Percentiles rank a stretch among this genome's conserved stretches.
Conservation (phyloP, 1,139 yeast species). For the Suhomyces ambrosiae region DNA sequence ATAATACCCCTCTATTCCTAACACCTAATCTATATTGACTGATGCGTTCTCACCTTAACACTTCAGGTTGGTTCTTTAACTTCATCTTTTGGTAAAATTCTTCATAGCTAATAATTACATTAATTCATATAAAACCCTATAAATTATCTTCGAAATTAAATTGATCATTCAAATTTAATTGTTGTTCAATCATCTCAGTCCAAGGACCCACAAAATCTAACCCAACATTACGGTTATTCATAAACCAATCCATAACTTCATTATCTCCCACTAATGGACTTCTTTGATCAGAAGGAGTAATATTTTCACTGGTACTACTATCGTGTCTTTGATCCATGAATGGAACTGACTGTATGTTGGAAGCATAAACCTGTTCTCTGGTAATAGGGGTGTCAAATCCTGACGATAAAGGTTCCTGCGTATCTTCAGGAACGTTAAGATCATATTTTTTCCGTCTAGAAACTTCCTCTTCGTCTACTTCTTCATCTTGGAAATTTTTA, state of each 20-base stretch:
- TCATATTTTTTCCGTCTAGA: background rate
- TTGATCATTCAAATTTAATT: slow-evolving; percentile 40
- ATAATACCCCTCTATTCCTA: no score
- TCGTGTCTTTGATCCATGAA: slow-evolving; percentile 6
- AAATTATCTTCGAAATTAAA: slow-evolving; percentile 34
- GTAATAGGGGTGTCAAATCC: background rate
- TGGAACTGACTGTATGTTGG: background rate
- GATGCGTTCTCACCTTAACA: no score
- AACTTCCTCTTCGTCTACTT: slow-evolving; percentile 16
- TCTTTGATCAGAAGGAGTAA: slow-evolving; percentile 9
- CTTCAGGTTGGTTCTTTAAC: no score
- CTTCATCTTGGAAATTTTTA: slow-evolving; percentile 21
- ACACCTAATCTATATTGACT: no score
- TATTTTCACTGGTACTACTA: slow-evolving; percentile 5
- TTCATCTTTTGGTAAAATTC: no score
- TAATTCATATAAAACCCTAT: no score
- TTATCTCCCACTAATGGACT: slow-evolving; percentile 41
- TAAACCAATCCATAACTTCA: slow-evolving; percentile 73
- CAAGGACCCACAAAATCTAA: slow-evolving; percentile 87
- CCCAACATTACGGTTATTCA: slow-evolving; percentile 66
- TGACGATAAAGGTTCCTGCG: background rate
- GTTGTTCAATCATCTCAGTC: slow-evolving; percentile 82
- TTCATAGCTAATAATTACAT: no score
- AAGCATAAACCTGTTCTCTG: background rate
- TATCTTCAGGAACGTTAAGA: background rate